These are phyloP conservation scores for Aechmea fasciata DNA, from an alignment of 176 grass and related monocot genomes.

Conservation along the genomic window DNA sequence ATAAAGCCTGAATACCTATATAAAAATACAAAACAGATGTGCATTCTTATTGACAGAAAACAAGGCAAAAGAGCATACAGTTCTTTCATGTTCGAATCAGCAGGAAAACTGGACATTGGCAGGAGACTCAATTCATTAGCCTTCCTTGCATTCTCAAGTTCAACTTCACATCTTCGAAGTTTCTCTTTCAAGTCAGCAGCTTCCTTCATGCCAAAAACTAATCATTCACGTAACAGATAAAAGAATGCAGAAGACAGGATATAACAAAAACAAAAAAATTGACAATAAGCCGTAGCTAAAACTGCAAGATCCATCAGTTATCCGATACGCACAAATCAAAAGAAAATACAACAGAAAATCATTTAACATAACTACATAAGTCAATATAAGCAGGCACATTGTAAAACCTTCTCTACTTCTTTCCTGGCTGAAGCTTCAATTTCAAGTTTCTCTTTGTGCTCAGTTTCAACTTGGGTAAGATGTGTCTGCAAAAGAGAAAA, in stretches of 20 bases:
- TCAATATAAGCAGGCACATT: constrained; percentile 1
- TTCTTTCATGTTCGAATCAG: constrained; percentile 31
- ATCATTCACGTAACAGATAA: neutral
- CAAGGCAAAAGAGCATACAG: constrained; percentile 28
- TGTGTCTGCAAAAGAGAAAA: constrained; percentile 61
- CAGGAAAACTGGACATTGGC: constrained; percentile 31
- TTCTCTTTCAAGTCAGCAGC: constrained; percentile 66
- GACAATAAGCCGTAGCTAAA: no score
- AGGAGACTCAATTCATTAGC: constrained; percentile 69
- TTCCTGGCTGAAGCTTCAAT: constrained; percentile 52
- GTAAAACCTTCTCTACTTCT: constrained; percentile 63
- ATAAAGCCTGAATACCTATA: no score
- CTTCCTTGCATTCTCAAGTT: constrained; percentile 83
- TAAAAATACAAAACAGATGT: neutral
- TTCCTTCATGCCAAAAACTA: constrained; percentile 33
- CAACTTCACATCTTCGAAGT: constrained; percentile 63
- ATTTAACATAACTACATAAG: neutral
- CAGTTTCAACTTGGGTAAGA: constrained; percentile 82
- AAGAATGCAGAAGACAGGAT: neutral
- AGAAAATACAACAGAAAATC: neutral
- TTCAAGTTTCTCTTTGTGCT: constrained; percentile 86
- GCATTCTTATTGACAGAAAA: neutral
- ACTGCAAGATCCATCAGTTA: no score
- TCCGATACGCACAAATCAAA: neutral
- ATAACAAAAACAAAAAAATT: no score